phyloP scores from a whole-genome alignment of 2,329 filamentous ascomycete genomes.

The Cladosporium sp. region DNA sequence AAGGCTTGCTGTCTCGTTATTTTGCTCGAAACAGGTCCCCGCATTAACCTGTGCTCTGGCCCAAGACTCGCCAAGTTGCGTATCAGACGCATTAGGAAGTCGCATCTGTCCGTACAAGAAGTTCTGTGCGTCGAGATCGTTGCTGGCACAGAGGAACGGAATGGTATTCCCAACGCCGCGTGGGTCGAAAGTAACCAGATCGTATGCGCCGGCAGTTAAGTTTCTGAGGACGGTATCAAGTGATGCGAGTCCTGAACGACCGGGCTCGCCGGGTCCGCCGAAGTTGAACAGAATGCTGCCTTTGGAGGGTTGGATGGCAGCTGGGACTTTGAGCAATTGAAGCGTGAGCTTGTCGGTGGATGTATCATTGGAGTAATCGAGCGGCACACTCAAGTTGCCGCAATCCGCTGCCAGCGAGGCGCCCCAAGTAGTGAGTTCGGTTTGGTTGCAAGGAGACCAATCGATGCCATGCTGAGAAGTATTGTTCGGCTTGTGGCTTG shows the following conservation, averaged over 20 bases:
- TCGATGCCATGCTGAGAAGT: too few species aligned
- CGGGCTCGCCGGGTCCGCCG: conserved; percentile 28
- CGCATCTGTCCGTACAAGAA: neutral
- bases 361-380: conserved; percentile 30
- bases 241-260: conserved; percentile 26
- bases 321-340: conserved; percentile 26
- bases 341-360: conserved; percentile 24
- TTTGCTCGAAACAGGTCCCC: conserved; percentile 3
- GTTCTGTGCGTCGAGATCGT: neutral
- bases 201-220: conserved; percentile 23
- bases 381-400: conserved; percentile 30
- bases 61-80: conserved; percentile 22
- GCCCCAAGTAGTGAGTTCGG: too few species aligned
- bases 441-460: too few species aligned
- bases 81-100: conserved; percentile 1
- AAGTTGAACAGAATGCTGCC: conserved; percentile 33
- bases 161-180: conserved; percentile 35
- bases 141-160: neutral
- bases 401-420: conserved; percentile 16
- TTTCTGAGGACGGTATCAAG: conserved; percentile 15
- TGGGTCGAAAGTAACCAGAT: conserved; percentile 39
- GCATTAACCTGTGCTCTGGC: conserved; percentile 8
- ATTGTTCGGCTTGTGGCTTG: too few species aligned
- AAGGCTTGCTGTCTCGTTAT: conserved; percentile 29
- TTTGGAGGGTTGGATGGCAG: conserved; percentile 25